phyloP scores from a whole-genome alignment of 371 early-diverging fungal genomes.

The Mortierella polycephala region DNA sequence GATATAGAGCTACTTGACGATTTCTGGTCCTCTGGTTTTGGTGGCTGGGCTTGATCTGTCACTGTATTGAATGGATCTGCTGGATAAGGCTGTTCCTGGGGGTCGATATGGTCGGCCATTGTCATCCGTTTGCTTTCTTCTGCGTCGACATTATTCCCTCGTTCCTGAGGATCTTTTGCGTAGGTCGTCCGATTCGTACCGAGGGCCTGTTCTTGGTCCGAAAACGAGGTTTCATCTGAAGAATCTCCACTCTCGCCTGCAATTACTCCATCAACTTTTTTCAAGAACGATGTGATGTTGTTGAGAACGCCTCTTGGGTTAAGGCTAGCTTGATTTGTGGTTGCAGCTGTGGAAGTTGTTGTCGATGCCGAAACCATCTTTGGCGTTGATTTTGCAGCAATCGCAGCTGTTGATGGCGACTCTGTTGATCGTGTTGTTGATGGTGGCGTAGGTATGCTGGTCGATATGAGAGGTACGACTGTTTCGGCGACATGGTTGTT shows the following conservation, averaged over 20 bases:
- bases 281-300: conserved; percentile 36
- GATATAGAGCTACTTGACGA: no score
- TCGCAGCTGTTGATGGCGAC: neutral
- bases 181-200: conserved; percentile 1
- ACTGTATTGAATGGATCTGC: conserved; percentile 16
- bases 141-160: neutral
- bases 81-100: conserved; percentile 3
- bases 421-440: conserved; percentile 4
- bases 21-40: neutral
- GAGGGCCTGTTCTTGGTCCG: conserved; percentile 14
- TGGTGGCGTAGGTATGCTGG: conserved; percentile 3
- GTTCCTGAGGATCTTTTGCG: no score
- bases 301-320: conserved; percentile 27
- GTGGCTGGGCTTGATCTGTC: neutral
- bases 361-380: conserved; percentile 23
- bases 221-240: conserved; percentile 21
- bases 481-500: neutral
- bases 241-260: conserved; percentile 24
- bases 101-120: neutral
- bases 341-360: conserved; percentile 12
- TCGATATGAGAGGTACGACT: neutral
- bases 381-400: conserved; percentile 2
- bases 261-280: conserved; percentile 38
- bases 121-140: conserved; percentile 1
- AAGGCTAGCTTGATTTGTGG: conserved; percentile 3